Evolutionary conservation across 148 eudicot species (phyloP).

Genomic region (Vaccinium corymbosum): DNA sequence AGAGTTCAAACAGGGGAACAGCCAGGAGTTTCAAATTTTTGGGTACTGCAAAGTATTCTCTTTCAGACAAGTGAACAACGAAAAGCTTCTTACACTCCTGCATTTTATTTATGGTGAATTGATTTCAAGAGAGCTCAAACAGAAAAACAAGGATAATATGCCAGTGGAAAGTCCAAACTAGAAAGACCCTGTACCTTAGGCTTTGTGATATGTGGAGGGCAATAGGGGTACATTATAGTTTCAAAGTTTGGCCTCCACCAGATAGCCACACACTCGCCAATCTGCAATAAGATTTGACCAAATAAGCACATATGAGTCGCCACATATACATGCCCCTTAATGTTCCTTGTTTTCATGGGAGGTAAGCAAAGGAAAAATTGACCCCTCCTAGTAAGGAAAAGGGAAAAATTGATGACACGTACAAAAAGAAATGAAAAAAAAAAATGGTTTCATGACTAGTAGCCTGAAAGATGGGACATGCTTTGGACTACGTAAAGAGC

Average conservation of each 20-base stretch:
- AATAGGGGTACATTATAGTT: slow-evolving; percentile 69
- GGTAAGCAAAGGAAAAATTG: background rate
- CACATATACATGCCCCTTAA: background rate
- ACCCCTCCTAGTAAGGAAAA: background rate
- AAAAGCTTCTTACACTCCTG: slow-evolving; percentile 97
- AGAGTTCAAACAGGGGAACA: slow-evolving; percentile 94
- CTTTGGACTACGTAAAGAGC: background rate
- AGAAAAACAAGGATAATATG: background rate
- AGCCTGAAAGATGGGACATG: background rate
- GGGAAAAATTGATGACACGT: background rate
- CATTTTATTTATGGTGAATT: slow-evolving; percentile 14
- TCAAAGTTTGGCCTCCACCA: slow-evolving; percentile 94
- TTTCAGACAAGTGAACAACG: slow-evolving; percentile 80
- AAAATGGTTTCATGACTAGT: background rate
- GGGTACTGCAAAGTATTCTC: slow-evolving; percentile 95
- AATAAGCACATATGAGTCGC: background rate
- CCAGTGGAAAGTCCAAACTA: background rate
- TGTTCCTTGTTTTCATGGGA: background rate
- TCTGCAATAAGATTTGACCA: slow-evolving; percentile 36
- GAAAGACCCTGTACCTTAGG: slow-evolving; percentile 56
- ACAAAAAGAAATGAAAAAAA: background rate
- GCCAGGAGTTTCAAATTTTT: slow-evolving; percentile 89
- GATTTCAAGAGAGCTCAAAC: background rate
- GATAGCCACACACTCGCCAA: slow-evolving; percentile 77
- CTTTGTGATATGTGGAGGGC: slow-evolving; percentile 77